Evolutionary conservation across 2,329 filamentous ascomycete species (phyloP).

Genomic region (Bertia moriformis): DNA sequence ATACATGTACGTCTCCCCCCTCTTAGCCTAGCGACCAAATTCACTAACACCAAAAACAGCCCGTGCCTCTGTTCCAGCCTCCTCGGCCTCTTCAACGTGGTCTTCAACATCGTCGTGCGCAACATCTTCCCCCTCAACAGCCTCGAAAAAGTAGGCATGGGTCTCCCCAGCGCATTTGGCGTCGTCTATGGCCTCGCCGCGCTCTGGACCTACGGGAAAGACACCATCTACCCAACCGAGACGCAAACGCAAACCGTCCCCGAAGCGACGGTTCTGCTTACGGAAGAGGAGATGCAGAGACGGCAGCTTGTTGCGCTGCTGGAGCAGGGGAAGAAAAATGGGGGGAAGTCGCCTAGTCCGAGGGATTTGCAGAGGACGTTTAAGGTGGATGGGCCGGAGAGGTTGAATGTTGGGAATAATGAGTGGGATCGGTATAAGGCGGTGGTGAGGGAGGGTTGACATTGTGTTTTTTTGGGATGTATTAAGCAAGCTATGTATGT

Average conservation of each 20-base stretch:
- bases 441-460: background rate
- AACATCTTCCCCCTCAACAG: background rate
- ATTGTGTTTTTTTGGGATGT: background rate
- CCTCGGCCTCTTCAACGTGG: background rate
- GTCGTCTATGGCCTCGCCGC: background rate
- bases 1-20: background rate
- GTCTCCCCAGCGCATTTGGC: background rate
- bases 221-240: too few relatives aligned
- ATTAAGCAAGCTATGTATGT: background rate
- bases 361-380: background rate
- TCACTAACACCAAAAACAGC: background rate
- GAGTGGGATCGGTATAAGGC: background rate
- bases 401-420: background rate
- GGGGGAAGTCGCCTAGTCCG: background rate
- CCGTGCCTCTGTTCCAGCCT: background rate
- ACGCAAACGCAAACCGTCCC: too few relatives aligned
- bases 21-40: background rate
- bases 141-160: background rate
- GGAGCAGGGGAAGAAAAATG: background rate
- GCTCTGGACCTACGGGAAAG: background rate
- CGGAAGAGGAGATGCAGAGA: background rate
- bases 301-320: background rate
- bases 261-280: background rate
- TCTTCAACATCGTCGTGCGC: constrained; percentile 1
- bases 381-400: background rate